A percentile compares a stretch with the other conserved stretches of the same genome.
Conservation (phyloP, 805 yeast genomes). For the Candida hungchunana region DNA sequence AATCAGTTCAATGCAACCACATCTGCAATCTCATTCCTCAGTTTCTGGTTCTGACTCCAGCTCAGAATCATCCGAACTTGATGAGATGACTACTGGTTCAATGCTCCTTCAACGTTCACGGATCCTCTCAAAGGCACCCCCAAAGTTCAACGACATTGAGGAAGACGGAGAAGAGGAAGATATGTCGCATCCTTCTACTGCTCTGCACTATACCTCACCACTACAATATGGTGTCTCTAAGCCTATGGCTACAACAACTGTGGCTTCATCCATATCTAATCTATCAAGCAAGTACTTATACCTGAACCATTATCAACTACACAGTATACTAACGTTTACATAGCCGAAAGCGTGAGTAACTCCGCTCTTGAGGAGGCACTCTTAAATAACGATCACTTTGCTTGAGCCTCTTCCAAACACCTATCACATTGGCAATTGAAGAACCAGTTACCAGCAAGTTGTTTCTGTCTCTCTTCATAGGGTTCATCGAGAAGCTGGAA, state of each 20-base stretch:
- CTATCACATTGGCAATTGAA: slow-evolving; percentile 50
- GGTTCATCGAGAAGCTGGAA: slow-evolving; percentile 45
- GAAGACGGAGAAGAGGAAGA: slow-evolving; percentile 20
- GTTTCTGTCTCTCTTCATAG: slow-evolving; percentile 36
- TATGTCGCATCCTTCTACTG: too few relatives aligned
- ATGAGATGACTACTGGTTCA: slow-evolving; percentile 13
- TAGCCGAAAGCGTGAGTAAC: slow-evolving; percentile 32
- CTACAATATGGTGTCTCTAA: slow-evolving; percentile 1
- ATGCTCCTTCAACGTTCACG: slow-evolving; percentile 24
- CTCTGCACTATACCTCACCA: neutral
- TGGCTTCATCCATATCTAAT: slow-evolving; percentile 27
- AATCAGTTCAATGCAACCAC: neutral
- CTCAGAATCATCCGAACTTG: slow-evolving; percentile 4
- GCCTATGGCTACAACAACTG: slow-evolving; percentile 6
- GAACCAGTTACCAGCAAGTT: slow-evolving; percentile 52
- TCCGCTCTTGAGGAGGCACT: slow-evolving; percentile 40
- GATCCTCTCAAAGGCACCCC: slow-evolving; percentile 21
- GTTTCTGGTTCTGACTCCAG: slow-evolving; percentile 3
- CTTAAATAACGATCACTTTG: slow-evolving; percentile 31
- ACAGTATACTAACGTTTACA: slow-evolving; percentile 6
- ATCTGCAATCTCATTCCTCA: too few relatives aligned
- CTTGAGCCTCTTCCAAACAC: slow-evolving; percentile 30
- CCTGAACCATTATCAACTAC: neutral
- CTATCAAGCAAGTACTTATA: slow-evolving; percentile 28
- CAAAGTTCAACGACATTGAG: slow-evolving; percentile 15